These are phyloP conservation scores for Leccinum huronense DNA, from an alignment of 1,284 basidiomycete species.

Conservation along the genomic window DNA sequence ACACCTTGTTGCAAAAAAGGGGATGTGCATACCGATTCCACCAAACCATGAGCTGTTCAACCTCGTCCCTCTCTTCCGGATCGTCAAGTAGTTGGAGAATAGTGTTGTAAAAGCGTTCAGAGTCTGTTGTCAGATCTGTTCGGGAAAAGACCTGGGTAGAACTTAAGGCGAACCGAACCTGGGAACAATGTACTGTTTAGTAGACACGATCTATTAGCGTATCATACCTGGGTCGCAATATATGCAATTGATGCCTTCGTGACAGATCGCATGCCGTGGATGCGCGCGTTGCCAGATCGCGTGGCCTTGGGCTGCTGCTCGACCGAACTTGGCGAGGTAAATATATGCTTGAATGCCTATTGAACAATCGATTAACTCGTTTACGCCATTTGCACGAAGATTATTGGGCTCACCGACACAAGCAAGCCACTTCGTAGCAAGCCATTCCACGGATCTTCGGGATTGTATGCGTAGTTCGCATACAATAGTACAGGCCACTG, in stretches of 20 bases:
- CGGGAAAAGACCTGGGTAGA: conserved; percentile 7
- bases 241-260: conserved; percentile 7
- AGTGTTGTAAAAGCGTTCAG: conserved; percentile 3
- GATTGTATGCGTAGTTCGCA: not conserved
- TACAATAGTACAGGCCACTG: not conserved
- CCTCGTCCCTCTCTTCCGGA: not conserved
- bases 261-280: conserved; percentile 5
- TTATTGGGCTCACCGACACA: not conserved
- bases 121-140: conserved; percentile 1
- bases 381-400: not conserved
- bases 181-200: not conserved
- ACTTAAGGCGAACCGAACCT: not conserved
- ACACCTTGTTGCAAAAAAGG: not conserved
- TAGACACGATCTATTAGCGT: not conserved
- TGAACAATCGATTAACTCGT: not conserved
- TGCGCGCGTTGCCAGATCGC: not conserved
- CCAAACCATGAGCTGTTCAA: not conserved
- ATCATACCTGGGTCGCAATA: conserved; percentile 5
- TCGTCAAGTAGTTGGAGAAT: not conserved
- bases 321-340: conserved; percentile 1
- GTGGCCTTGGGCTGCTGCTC: conserved; percentile 9
- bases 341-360: conserved; percentile 11
- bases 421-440: conserved; percentile 2
- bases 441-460: conserved; percentile 2
- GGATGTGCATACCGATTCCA: conserved; percentile 5